phyloP scores from a whole-genome alignment of 108 stramenopile species.

The Nitzschia sp. region DNA sequence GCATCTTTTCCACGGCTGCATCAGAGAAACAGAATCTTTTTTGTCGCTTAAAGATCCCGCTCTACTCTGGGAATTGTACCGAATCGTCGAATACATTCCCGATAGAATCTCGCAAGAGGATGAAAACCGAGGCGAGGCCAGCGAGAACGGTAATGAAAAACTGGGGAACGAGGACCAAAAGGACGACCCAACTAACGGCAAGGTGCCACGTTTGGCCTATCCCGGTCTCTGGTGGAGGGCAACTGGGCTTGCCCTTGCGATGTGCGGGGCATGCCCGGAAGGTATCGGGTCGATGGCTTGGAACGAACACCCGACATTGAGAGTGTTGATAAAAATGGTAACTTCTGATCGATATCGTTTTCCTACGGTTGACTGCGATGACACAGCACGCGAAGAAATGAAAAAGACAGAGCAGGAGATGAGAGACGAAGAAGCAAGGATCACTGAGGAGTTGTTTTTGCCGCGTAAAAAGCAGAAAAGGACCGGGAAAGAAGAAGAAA shows the following conservation, averaged over 20 bases:
- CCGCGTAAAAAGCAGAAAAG: conserved; percentile 37
- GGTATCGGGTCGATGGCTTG: conserved; percentile 50
- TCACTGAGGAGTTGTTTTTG: conserved; percentile 65
- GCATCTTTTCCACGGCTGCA: conserved; percentile 59
- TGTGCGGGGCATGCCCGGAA: conserved; percentile 56
- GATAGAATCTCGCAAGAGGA: conserved; percentile 12
- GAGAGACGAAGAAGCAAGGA: conserved; percentile 57
- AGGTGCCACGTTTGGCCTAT: conserved; percentile 49
- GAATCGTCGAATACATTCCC: conserved; percentile 55
- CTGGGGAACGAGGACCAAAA: neutral
- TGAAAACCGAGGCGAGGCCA: neutral
- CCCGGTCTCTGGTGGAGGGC: conserved; percentile 79
- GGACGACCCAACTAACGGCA: neutral
- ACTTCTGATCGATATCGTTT: conserved; percentile 71
- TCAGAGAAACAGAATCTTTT: conserved; percentile 6
- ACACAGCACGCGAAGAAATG: conserved; percentile 51
- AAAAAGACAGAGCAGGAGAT: conserved; percentile 50
- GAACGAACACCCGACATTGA: conserved; percentile 63
- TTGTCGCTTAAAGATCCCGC: conserved; percentile 29
- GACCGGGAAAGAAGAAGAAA: conserved; percentile 23
- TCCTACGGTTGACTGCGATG: conserved; percentile 81
- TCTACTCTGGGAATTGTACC: conserved; percentile 62
- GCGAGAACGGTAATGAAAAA: neutral
- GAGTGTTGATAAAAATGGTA: conserved; percentile 77
- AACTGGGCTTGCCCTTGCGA: conserved; percentile 57